Evolutionary conservation across 2,329 filamentous ascomycete genomes (phyloP).

Genomic region (Calonectria pseudoturangicola): DNA sequence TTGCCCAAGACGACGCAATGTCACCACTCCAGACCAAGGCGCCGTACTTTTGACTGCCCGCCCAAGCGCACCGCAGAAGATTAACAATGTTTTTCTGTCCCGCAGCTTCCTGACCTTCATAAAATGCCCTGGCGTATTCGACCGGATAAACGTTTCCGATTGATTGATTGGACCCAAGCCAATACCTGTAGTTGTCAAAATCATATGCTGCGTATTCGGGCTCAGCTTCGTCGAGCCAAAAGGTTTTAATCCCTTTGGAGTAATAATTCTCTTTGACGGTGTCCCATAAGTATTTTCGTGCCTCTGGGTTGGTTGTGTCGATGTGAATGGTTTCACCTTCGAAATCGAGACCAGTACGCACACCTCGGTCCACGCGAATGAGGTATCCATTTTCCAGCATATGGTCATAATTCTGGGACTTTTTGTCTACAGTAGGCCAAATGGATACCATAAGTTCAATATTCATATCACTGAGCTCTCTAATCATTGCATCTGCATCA

Average conservation of each 20-base stretch:
- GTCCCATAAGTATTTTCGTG: conserved; percentile 76
- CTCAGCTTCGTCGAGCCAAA: conserved; percentile 83
- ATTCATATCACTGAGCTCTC: conserved; percentile 73
- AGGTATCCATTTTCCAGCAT: conserved; percentile 78
- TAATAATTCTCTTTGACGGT: conserved; percentile 77
- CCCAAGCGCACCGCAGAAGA: conserved; percentile 69
- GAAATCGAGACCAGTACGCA: conserved; percentile 75
- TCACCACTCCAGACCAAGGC: conserved; percentile 81
- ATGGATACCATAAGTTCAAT: conserved; percentile 82
- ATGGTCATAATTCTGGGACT: conserved; percentile 75
- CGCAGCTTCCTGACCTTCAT: conserved; percentile 72
- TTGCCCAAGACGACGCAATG: conserved; percentile 78
- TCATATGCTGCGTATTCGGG: conserved; percentile 80
- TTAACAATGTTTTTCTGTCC: conserved; percentile 77
- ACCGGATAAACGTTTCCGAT: conserved; percentile 77
- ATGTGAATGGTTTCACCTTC: conserved; percentile 76
- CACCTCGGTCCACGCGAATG: conserved; percentile 76
- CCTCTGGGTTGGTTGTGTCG: conserved; percentile 77
- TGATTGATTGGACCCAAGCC: conserved; percentile 58
- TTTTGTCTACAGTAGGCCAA: conserved; percentile 79
- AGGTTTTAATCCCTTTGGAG: conserved; percentile 76
- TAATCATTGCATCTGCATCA: conserved; percentile 74
- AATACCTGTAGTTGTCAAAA: conserved; percentile 76
- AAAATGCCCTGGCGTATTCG: conserved; percentile 76
- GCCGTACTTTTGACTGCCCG: conserved; percentile 76